phyloP scores from a whole-genome alignment of 257 asterid genomes.

The Lycium barbarum region DNA sequence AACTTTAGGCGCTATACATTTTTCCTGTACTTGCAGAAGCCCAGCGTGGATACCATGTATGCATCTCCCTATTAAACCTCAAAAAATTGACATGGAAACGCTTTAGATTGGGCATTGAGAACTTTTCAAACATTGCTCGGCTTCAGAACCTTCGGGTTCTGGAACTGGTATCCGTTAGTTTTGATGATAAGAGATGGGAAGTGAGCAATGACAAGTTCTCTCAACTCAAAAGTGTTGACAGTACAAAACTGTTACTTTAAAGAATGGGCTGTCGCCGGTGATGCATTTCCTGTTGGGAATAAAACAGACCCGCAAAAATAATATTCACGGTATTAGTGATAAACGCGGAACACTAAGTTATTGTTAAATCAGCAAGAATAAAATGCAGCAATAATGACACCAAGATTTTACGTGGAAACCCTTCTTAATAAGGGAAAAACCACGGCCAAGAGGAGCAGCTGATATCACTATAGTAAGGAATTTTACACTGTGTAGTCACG shows the following conservation, averaged over 20 bases:
- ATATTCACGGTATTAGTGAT: too few species aligned
- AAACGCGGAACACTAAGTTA: too few species aligned
- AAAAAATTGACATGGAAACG: conserved; percentile 4
- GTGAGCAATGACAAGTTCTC: neutral
- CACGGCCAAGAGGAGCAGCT: too few species aligned
- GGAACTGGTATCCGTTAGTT: neutral
- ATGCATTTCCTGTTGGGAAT: neutral
- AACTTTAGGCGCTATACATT: conserved; percentile 15
- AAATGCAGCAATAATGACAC: too few species aligned
- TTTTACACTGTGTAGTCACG: too few species aligned
- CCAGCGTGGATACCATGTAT: neutral
- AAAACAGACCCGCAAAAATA: too few species aligned
- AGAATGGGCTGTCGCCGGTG: neutral
- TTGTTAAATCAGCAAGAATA: too few species aligned
- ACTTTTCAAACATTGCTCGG: conserved; percentile 16
- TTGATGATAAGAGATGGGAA: neutral
- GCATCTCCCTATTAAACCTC: conserved; percentile 7
- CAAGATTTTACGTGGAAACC: too few species aligned
- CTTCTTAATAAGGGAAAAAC: too few species aligned
- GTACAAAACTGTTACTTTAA: neutral
- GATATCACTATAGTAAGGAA: too few species aligned
- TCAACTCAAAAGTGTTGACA: neutral
- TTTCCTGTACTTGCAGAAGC: neutral
- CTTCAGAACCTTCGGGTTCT: conserved; percentile 25
- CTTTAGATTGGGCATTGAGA: neutral